phyloP scores from a whole-genome alignment of 768 basidiomycete species.

The Hericium rajendrae region DNA sequence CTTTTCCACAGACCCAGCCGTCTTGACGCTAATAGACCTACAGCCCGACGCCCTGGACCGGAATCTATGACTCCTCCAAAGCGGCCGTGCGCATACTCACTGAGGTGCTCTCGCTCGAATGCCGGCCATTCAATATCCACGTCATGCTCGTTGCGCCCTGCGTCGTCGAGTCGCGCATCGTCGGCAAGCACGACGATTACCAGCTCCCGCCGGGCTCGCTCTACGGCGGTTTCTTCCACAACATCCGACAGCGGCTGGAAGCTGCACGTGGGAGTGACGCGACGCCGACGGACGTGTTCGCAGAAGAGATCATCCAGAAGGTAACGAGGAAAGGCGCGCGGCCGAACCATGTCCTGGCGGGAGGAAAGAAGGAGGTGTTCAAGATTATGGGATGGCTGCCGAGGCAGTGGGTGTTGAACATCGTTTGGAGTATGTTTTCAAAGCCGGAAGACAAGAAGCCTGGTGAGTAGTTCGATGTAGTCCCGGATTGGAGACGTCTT shows the following conservation, averaged over 20 bases:
- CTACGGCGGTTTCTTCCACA: constrained; percentile 22
- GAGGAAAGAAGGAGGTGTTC: constrained; percentile 33
- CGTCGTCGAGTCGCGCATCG: constrained; percentile 54
- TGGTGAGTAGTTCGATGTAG: background rate
- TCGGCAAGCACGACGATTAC: constrained; percentile 42
- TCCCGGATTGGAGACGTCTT: too few relatives aligned
- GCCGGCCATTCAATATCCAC: constrained; percentile 56
- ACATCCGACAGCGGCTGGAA: constrained; percentile 45
- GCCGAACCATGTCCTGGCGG: constrained; percentile 41
- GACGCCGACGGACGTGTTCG: constrained; percentile 45
- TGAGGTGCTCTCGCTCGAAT: constrained; percentile 64
- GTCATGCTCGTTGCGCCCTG: constrained; percentile 67
- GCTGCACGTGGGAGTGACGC: constrained; percentile 36
- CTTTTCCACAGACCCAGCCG: constrained; percentile 23
- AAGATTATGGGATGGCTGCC: constrained; percentile 46
- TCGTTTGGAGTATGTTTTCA: constrained; percentile 28
- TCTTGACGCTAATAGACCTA: constrained; percentile 34
- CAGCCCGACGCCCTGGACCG: constrained; percentile 64
- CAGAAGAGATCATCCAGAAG: constrained; percentile 34
- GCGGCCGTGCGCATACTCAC: constrained; percentile 50
- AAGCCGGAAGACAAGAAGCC: background rate
- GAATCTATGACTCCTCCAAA: constrained; percentile 48
- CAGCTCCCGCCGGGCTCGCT: constrained; percentile 49
- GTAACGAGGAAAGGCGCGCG: constrained; percentile 13
- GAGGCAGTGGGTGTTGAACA: constrained; percentile 29